A percentile compares a stretch with the other conserved stretches of the same genome.
phyloP scores from a whole-genome alignment of 164 flowering plant species.

The Tetracentron sinense region DNA sequence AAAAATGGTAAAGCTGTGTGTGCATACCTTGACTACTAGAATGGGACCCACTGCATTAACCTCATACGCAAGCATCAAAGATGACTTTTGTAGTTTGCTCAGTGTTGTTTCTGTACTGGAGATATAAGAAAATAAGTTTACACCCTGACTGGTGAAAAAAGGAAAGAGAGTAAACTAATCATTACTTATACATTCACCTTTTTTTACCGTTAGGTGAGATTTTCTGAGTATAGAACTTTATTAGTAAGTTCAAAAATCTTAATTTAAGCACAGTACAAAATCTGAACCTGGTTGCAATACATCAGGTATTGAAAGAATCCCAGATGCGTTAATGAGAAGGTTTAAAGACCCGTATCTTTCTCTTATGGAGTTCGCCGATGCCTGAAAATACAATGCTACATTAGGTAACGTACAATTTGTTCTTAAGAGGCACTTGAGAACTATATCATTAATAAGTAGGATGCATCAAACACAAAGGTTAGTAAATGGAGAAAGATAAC shows the following conservation, averaged over 20 bases:
- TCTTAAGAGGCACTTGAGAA: neutral
- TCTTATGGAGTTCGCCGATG: slow-evolving; percentile 46
- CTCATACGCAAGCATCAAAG: slow-evolving; percentile 79
- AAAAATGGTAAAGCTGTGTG: neutral
- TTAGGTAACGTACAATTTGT: neutral
- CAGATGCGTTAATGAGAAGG: slow-evolving; percentile 85
- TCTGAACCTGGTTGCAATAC: slow-evolving; percentile 79
- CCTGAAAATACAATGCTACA: slow-evolving; percentile 45
- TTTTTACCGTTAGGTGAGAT: neutral
- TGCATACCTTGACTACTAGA: slow-evolving; percentile 71
- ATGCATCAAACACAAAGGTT: neutral
- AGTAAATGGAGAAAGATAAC: neutral
- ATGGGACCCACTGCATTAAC: slow-evolving; percentile 93
- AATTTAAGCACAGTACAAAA: neutral
- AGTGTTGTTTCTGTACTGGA: slow-evolving; percentile 82
- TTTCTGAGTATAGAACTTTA: too few relatives aligned
- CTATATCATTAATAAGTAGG: neutral
- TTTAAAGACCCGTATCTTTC: slow-evolving; percentile 71
- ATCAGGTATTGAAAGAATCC: slow-evolving; percentile 78
- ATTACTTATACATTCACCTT: neutral
- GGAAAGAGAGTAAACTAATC: neutral
- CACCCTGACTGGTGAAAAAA: neutral
- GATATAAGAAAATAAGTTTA: slow-evolving; percentile 9
- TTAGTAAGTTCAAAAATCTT: neutral
- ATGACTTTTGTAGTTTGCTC: slow-evolving; percentile 71